phyloP scores from a whole-genome alignment of 2,329 filamentous ascomycete genomes.

The Penicillium corylophilum region DNA sequence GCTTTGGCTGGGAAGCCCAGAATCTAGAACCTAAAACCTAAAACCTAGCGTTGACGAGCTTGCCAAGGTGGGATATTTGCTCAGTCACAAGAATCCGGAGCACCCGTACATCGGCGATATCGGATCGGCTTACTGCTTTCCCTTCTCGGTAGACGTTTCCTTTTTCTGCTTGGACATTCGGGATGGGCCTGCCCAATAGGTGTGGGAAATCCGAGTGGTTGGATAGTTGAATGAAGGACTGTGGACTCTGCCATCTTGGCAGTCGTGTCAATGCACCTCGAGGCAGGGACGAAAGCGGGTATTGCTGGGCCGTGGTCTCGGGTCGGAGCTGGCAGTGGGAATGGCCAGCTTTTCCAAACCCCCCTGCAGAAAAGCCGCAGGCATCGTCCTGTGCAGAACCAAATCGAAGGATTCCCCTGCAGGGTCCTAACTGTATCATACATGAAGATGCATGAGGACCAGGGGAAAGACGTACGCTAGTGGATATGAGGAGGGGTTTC shows the following conservation, averaged over 20 bases:
- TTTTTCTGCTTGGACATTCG: neutral
- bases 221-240: neutral
- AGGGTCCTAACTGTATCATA: neutral
- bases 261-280: neutral
- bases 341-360: neutral
- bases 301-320: neutral
- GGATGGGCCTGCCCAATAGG: neutral
- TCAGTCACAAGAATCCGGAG: neutral
- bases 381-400: neutral
- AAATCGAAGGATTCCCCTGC: slow-evolving; percentile 1
- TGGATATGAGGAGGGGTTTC: neutral
- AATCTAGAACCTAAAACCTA: neutral
- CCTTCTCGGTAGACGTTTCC: neutral
- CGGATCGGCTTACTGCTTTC: neutral
- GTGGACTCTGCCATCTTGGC: neutral
- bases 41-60: neutral
- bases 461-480: neutral
- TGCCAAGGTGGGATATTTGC: neutral
- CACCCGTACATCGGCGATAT: neutral
- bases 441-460: neutral
- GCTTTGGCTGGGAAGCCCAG: too few species aligned
- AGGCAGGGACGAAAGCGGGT: neutral
- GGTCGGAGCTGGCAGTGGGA: slow-evolving; percentile 3
- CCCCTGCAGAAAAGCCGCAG: neutral
- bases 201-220: neutral